A percentile compares a stretch with the other conserved stretches of the same genome.
Evolutionary conservation across 805 yeast species (phyloP).

Genomic region (Debaryomyces maramus): DNA sequence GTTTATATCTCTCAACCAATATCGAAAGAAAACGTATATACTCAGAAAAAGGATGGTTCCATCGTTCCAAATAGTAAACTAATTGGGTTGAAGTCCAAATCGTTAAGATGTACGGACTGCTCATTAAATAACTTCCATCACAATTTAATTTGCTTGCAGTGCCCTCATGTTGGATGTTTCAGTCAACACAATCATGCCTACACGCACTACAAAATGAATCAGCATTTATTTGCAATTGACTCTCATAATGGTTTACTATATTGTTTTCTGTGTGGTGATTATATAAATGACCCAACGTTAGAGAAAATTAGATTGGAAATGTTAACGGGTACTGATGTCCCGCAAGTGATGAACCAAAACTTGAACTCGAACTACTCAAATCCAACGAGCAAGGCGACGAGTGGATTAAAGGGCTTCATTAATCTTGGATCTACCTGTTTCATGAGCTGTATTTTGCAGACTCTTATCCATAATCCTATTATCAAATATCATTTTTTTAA

Average conservation of each 20-base stretch:
- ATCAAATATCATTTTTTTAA: constrained; percentile 74
- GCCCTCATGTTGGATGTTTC: constrained; percentile 76
- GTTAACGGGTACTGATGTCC: constrained; percentile 17
- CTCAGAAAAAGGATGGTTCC: constrained; percentile 37
- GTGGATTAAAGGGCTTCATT: constrained; percentile 86
- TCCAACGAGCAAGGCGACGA: constrained; percentile 56
- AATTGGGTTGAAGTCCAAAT: constrained; percentile 40
- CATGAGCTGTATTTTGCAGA: constrained; percentile 90
- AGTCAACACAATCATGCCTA: constrained; percentile 35
- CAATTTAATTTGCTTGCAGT: constrained; percentile 68
- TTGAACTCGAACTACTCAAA: constrained; percentile 16
- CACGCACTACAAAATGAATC: constrained; percentile 31
- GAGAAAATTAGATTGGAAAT: constrained; percentile 49
- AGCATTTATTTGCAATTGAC: constrained; percentile 53
- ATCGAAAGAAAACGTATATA: constrained; percentile 26
- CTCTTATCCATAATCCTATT: constrained; percentile 86
- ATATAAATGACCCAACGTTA: constrained; percentile 59
- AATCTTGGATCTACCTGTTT: constrained; percentile 98
- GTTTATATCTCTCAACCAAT: constrained; percentile 45
- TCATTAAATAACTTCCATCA: constrained; percentile 37
- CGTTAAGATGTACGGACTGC: constrained; percentile 55
- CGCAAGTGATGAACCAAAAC: constrained; percentile 1
- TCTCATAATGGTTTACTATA: constrained; percentile 65
- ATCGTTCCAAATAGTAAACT: constrained; percentile 38
- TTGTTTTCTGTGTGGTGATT: constrained; percentile 79